Base-by-base conservation (phyloP, 306 rosid genomes). In the Rosa persica region DNA sequence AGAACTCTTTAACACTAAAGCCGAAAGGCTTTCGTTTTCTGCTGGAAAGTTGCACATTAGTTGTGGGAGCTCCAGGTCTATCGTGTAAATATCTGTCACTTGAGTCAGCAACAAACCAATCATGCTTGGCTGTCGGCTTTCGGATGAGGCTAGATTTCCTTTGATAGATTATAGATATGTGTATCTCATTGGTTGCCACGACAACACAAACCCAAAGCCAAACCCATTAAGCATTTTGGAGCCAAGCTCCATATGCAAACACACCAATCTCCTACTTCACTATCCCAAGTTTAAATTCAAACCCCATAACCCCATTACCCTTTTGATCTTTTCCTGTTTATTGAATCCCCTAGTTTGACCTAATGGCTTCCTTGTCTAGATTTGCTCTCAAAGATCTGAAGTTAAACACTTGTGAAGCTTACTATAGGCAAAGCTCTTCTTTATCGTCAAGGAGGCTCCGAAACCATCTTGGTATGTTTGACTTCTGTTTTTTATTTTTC, bases 281-380 rank as follows among this genome's bases (percentile, higher is more conserved):
- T 66, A 38, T 78, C 58, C 69, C 47, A 61, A 70, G 5, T 71
- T 72, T 60, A 11, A 12, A 44, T 12, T 34, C 42, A 36, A 49
- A 19, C 75, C 30, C 39, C 73, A 17, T 38, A 48, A 19, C 75
- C 30, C 39, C 73, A 17, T 38, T 69, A 10, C 43, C 3, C 7
- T 15, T 64, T 30, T 64, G 43, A 64, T 64, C 10, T 6, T 34
- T 64, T 64, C 12, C 39, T 61, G 19, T 27, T 61, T 0, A 34
- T 79, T 34, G 44, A 72, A 49, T 49, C 61, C 42, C 36, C 5
- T 46, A 57, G 60, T 15, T 69, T 76, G 8, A 78, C 76, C 52
- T 67, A 12, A 90, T 92, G 96, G 87, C 92, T 68, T 89, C 92
- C 83, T 76, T 88, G 58, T 83, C 97, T 49, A 80, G 84, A 62